phyloP scores from a whole-genome alignment of 2,329 filamentous ascomycete genomes.

The Claviceps monticola region DNA sequence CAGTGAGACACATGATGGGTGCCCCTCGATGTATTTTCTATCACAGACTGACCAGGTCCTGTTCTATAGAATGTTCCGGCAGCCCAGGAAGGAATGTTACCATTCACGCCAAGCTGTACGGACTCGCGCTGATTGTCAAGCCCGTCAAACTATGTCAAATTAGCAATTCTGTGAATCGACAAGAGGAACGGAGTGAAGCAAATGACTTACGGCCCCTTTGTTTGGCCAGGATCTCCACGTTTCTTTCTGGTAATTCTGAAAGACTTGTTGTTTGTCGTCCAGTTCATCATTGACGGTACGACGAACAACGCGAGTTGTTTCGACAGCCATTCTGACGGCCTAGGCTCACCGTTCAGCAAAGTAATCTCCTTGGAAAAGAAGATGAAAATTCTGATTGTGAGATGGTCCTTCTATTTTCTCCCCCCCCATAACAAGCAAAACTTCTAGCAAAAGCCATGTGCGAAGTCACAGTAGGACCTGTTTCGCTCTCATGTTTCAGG shows the following conservation, averaged over 20 bases:
- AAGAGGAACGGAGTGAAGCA: not conserved
- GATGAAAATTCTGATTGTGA: not conserved
- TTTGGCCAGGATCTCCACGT: slow-evolving; percentile 33
- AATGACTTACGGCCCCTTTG: slow-evolving; percentile 27
- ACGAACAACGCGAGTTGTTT: slow-evolving; percentile 12
- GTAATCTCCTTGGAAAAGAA: not conserved
- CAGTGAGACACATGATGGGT: slow-evolving; percentile 55
- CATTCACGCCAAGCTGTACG: slow-evolving; percentile 47
- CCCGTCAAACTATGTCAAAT: slow-evolving; percentile 45
- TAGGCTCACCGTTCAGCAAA: not conserved
- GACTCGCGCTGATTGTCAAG: slow-evolving; percentile 52
- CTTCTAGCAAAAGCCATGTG: not conserved
- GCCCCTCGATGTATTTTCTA: slow-evolving; percentile 45
- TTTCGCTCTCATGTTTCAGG: not conserved
- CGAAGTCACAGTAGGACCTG: not conserved
- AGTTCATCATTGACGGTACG: slow-evolving; percentile 16
- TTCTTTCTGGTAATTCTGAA: slow-evolving; percentile 15
- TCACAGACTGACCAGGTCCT: slow-evolving; percentile 51
- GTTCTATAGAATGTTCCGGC: slow-evolving; percentile 62
- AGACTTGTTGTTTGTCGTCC: slow-evolving; percentile 12
- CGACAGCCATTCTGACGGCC: slow-evolving; percentile 7
- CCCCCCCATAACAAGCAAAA: not conserved
- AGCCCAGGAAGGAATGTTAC: slow-evolving; percentile 55
- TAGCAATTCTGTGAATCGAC: not conserved
- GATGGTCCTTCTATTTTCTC: not conserved